These are phyloP conservation scores for Achaetomium macrosporum DNA, from an alignment of 2,329 filamentous ascomycete species.

Conservation along the genomic window DNA sequence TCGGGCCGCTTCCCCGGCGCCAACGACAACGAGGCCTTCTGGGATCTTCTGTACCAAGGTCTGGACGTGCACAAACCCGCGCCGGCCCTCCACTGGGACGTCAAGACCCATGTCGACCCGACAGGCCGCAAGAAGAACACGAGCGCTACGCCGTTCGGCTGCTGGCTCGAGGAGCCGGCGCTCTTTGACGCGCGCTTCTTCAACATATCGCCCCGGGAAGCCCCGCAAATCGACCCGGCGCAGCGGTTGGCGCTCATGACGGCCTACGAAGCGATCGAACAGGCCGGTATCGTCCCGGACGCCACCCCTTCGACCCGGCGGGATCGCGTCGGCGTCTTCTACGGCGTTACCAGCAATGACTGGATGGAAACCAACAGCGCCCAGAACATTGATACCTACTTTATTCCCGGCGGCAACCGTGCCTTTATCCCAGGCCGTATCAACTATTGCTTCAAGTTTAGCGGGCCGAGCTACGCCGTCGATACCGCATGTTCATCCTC, in stretches of 20 bases:
- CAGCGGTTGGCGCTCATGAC: constrained; percentile 68
- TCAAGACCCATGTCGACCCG: constrained; percentile 60
- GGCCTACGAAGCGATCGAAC: constrained; percentile 74
- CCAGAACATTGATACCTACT: constrained; percentile 58
- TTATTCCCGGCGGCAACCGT: constrained; percentile 44
- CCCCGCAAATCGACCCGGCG: constrained; percentile 68
- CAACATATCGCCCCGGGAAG: constrained; percentile 77
- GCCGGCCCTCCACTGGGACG: constrained; percentile 62
- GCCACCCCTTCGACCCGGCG: constrained; percentile 58
- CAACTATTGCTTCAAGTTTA: constrained; percentile 30
- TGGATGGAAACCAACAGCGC: constrained; percentile 70
- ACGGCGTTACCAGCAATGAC: constrained; percentile 71
- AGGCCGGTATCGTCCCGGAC: constrained; percentile 64
- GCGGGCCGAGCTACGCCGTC: constrained; percentile 26
- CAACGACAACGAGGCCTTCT: constrained; percentile 55
- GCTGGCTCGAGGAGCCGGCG: constrained; percentile 63
- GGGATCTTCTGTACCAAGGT: constrained; percentile 62
- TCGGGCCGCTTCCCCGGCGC: constrained; percentile 58
- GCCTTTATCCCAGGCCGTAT: constrained; percentile 48
- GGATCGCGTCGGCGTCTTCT: constrained; percentile 63
- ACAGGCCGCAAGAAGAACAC: constrained; percentile 41
- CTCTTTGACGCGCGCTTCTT: constrained; percentile 74
- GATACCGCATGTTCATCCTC: constrained; percentile 29
- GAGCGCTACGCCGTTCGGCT: constrained; percentile 48
- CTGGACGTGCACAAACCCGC: constrained; percentile 59